Percentiles rank a stretch among this genome's conserved stretches.
phyloP scores from a whole-genome alignment of 148 eudicot genomes.

The Pharnaceum exiguum region DNA sequence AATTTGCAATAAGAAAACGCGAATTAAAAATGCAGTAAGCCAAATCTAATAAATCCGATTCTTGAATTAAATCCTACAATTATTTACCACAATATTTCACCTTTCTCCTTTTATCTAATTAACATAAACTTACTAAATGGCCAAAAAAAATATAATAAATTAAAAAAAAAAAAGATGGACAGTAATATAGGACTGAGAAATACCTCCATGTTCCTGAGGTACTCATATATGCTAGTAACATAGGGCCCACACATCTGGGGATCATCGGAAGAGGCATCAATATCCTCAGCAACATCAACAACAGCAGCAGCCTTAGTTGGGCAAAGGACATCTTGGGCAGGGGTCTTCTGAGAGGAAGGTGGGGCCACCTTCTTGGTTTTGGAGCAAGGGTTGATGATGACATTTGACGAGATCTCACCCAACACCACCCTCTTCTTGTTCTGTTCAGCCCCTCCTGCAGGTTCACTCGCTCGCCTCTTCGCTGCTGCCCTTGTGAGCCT shows the following conservation, averaged over 20 bases:
- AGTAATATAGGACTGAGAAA: neutral
- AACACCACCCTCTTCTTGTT: conserved; percentile 61
- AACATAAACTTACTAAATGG: neutral
- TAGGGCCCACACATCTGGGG: conserved; percentile 77
- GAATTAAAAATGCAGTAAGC: too few relatives aligned
- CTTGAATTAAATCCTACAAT: too few relatives aligned
- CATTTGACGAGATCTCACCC: conserved; percentile 51
- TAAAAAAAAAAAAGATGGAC: neutral
- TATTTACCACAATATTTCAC: too few relatives aligned
- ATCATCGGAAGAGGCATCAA: conserved; percentile 33
- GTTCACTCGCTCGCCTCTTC: conserved; percentile 49
- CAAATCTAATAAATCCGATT: too few relatives aligned
- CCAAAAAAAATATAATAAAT: neutral
- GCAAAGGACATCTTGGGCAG: conserved; percentile 21
- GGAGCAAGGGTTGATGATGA: neutral
- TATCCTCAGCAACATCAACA: conserved; percentile 6
- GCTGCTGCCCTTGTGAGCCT: conserved; percentile 67
- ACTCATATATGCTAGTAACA: conserved; percentile 57
- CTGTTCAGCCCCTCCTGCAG: neutral
- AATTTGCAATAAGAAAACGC: too few relatives aligned
- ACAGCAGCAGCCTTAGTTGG: neutral
- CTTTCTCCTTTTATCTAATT: too few relatives aligned
- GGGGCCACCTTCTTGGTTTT: conserved; percentile 12
- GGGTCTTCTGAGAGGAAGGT: conserved; percentile 9
- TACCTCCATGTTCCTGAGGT: conserved; percentile 83